Evolutionary conservation across 2,329 filamentous ascomycete species (phyloP).

Genomic region (Dactylellina drechsleri): DNA sequence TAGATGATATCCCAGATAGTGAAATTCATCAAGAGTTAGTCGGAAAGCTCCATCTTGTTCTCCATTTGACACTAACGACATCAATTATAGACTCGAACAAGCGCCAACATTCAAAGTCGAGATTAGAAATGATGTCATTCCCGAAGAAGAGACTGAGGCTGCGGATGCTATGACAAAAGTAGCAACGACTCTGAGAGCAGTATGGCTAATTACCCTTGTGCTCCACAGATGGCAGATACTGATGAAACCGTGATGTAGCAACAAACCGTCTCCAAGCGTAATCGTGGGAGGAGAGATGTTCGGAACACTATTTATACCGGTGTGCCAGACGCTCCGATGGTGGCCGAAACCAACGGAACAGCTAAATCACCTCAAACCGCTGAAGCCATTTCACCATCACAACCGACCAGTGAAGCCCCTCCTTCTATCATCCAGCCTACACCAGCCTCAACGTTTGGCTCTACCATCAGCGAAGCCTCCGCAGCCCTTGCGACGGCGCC

Average conservation of each 20-base stretch:
- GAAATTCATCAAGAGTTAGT: slow-evolving; percentile 56
- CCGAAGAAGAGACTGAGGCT: slow-evolving; percentile 79
- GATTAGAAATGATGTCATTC: slow-evolving; percentile 80
- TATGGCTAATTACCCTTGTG: slow-evolving; percentile 59
- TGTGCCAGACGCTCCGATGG: slow-evolving; percentile 71
- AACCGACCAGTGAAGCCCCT: slow-evolving; percentile 28
- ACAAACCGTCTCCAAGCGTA: slow-evolving; percentile 76
- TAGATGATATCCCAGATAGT: slow-evolving; percentile 61
- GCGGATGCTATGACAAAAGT: slow-evolving; percentile 79
- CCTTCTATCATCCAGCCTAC: slow-evolving; percentile 28
- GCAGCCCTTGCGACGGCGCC: slow-evolving; percentile 24
- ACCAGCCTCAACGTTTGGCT: slow-evolving; percentile 22
- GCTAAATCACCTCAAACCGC: slow-evolving; percentile 30
- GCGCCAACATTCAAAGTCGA: slow-evolving; percentile 76
- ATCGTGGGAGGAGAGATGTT: slow-evolving; percentile 88
- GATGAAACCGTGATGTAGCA: slow-evolving; percentile 62
- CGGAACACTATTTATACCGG: slow-evolving; percentile 76
- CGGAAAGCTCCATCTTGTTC: too few relatives aligned
- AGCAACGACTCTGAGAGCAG: slow-evolving; percentile 75
- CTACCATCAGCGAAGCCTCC: slow-evolving; percentile 12
- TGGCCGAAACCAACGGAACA: slow-evolving; percentile 56
- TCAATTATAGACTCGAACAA: slow-evolving; percentile 59
- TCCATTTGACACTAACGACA: slow-evolving; percentile 54
- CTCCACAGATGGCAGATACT: slow-evolving; percentile 1
- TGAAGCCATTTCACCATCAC: slow-evolving; percentile 28